Evolutionary conservation across 2,329 filamentous ascomycete species (phyloP), one percentile per base, ranked within the genome.

Genomic region (Eutypa lata): DNA sequence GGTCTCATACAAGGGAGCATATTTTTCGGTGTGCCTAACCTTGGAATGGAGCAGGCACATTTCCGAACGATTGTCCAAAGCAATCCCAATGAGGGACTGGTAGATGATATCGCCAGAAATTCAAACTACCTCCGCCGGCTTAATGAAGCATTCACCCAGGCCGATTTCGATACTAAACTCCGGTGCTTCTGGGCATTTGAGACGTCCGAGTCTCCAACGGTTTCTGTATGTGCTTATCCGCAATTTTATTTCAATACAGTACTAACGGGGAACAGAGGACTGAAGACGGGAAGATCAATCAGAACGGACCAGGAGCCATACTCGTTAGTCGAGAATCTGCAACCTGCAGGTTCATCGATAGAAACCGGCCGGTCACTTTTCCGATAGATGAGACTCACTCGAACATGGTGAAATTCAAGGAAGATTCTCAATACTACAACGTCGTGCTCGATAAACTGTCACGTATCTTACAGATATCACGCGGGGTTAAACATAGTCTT

Each of bases 381-480:
- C 49, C 55, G 2, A 56, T 55, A 16, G 49, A 50, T 16, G 53
- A 46, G 31, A 51, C 45, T 14, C 55, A 57, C 16, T 57, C 55
- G 3, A 26, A 55, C 21, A 55, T 57, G 55, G 55, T 57, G n/a
- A 57, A 57, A 43, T 57, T 53, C 35, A 38, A 38, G 16, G 49
- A 48, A 28, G 46, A 50, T 2, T 56, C 51, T 16, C 22, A 33
- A 7, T 43, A 48, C 28, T 53, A 49, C 18, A 33, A 52, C 14
- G 48, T 56, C n/a, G 49, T 56, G 16, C 33, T 56, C 33, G 50
- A 46, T 11, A 56, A 56, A 48, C 47, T 56, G n/a, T 51, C 33
- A 28, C 46, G 22, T 18, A 52, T 56, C 8, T 40, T 50, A 14
- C 18, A 21, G 14, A 22, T 44, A 24, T 11, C 21, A 24, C 19